These are phyloP conservation scores for Azolla pinnata DNA, from an alignment of 75 land plant species.

Conservation along the genomic window DNA sequence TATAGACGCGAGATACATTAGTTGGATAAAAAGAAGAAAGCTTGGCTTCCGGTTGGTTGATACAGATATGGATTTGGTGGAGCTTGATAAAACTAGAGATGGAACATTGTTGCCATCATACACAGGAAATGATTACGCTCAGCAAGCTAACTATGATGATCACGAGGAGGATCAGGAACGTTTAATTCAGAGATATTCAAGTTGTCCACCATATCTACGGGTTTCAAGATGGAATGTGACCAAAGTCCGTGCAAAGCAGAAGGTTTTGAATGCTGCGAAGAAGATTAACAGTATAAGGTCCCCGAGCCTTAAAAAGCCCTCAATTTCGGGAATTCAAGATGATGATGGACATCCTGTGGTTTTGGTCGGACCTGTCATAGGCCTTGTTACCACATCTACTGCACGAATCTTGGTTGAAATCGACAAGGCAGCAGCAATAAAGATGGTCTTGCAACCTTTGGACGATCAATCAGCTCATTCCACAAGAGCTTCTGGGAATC, in stretches of 20 bases:
- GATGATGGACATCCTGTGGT: background rate
- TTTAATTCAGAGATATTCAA: too few species aligned
- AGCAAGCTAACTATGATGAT: too few species aligned
- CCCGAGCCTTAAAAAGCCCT: background rate
- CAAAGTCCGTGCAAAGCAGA: background rate
- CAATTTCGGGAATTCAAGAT: background rate
- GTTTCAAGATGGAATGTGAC: background rate
- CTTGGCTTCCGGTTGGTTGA: too few species aligned
- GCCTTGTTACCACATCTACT: conserved; percentile 24
- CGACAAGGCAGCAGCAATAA: conserved; percentile 6
- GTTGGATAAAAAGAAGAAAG: too few species aligned
- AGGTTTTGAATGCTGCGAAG: background rate
- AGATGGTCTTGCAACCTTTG: background rate
- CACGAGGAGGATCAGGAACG: too few species aligned
- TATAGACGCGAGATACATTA: too few species aligned
- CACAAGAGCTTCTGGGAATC: too few species aligned
- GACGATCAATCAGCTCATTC: background rate
- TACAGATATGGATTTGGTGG: too few species aligned
- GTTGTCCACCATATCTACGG: too few species aligned
- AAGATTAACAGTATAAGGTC: background rate
- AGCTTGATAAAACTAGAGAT: too few species aligned
- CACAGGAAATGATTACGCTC: too few species aligned
- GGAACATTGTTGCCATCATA: too few species aligned
- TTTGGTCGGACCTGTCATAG: conserved; percentile 39
- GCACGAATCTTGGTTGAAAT: conserved; percentile 33